Percentiles rank a stretch among this genome's conserved stretches.
phyloP scores from a whole-genome alignment of 257 asterid species.

The Capsicum baccatum region DNA sequence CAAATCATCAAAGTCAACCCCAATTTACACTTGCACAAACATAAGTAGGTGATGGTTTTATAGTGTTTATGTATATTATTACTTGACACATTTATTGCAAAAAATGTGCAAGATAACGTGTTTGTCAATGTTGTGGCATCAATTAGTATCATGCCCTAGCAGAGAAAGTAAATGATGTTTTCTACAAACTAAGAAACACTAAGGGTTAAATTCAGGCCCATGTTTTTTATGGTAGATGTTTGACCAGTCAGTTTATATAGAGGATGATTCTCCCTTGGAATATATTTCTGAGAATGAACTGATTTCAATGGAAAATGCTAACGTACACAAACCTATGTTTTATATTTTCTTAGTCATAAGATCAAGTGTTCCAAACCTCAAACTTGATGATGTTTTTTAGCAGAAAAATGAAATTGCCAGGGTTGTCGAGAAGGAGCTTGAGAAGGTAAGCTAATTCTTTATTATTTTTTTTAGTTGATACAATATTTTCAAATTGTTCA shows the following conservation, averaged over 20 bases:
- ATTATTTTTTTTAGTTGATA: background rate
- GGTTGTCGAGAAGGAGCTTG: conserved; percentile 52
- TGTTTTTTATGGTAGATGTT: conserved; percentile 40
- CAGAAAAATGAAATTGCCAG: conserved; percentile 53
- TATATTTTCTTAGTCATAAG: conserved; percentile 38
- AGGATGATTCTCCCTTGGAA: background rate
- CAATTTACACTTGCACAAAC: background rate
- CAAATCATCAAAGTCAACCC: background rate
- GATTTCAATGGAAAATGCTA: background rate
- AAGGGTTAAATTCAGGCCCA: conserved; percentile 44
- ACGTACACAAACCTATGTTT: background rate
- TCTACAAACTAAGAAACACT: conserved; percentile 42
- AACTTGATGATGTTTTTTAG: conserved; percentile 43
- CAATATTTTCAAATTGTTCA: background rate
- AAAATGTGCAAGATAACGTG: conserved; percentile 37
- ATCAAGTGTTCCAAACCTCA: conserved; percentile 47
- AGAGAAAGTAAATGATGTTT: conserved; percentile 44
- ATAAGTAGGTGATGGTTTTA: background rate
- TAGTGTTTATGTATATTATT: background rate
- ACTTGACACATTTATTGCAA: background rate
- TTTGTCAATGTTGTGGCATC: conserved; percentile 50
- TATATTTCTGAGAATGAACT: background rate
- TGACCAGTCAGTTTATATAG: background rate
- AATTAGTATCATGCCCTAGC: conserved; percentile 44
- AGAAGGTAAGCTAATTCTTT: conserved; percentile 33